Evolutionary conservation across 768 basidiomycete species (phyloP), one percentile per base, ranked within the genome.

Genomic region (Amylocystis lapponica): DNA sequence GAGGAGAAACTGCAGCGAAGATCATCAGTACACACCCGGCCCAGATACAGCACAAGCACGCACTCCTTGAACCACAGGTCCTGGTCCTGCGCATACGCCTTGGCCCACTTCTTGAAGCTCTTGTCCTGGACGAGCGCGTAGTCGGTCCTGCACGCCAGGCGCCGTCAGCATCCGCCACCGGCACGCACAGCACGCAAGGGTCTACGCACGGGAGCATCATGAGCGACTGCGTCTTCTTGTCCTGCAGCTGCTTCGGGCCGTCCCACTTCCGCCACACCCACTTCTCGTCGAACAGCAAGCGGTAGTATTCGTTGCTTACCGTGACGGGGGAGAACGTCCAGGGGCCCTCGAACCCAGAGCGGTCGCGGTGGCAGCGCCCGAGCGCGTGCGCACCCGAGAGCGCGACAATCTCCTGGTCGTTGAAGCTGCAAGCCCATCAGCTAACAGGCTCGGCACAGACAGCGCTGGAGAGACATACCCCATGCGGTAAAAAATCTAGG

Each of bases 241-340:
- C 95, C 65, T 87, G 82, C 45, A 85, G 82, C 68, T 96, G 94
- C 70, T 91, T 92, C 17, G 93, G 91, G 40, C 90, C 94, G 48
- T 69, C 67, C 92, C 95, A 97, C 66, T 93, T 95, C 68, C 76
- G 86, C 93, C 93, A 95, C n/a, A 81, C 73, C 87, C 88, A 90
- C 78, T 80, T 89, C 73, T 96, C 92, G 54, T 82, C 75, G 55
- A 91, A 79, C 45, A 99, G 73, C 21, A 97, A 77, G 55, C 81
- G 81, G 78, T 68, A 93, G 70, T 70, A 94, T 57, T 89, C 88
- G 62, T 94, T 93, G 31, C 86, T 84, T 55, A 93, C 61, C 3
- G 88, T 88, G 17, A 79, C 88, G 3, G 93, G 92, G 13, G 90
- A 88, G 78, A 94, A 93, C 2, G 92, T 92, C 90, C 87, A 92